Conservation (phyloP, 257 asterid species). For the Rauvolfia tetraphylla region DNA sequence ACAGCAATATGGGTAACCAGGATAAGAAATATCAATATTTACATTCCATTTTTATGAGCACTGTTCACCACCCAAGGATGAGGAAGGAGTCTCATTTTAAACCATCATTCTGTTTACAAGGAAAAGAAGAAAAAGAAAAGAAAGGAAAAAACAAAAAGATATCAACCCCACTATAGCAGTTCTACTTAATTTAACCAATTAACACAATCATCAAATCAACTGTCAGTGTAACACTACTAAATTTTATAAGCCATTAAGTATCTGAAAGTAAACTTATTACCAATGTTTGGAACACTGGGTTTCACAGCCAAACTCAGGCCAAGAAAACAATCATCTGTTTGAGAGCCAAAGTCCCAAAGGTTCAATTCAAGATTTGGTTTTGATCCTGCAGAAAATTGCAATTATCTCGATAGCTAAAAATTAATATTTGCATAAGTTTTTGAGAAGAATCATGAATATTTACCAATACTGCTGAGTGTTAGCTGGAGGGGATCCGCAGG, state of each 20-base stretch:
- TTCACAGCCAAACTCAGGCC: conserved; percentile 91
- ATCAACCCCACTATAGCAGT: background rate
- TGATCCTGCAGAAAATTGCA: conserved; percentile 43
- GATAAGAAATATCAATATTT: background rate
- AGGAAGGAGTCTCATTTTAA: background rate
- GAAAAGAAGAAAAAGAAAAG: background rate
- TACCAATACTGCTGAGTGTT: conserved; percentile 53
- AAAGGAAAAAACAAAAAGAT: background rate
- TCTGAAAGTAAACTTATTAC: conserved; percentile 29
- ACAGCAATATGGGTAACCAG: background rate
- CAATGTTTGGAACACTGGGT: conserved; percentile 71
- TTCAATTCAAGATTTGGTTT: conserved; percentile 94
- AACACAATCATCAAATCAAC: background rate
- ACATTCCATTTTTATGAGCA: background rate
- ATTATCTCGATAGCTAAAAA: background rate
- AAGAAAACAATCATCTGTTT: conserved; percentile 79
- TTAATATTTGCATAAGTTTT: conserved; percentile 14
- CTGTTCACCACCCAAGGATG: background rate
- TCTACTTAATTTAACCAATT: background rate
- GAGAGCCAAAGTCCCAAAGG: conserved; percentile 79
- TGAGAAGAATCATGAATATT: conserved; percentile 17
- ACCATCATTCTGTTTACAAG: background rate
- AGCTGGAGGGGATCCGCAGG: conserved; percentile 61
- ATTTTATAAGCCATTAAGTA: conserved; percentile 7
- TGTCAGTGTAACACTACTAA: background rate